Conservation (phyloP, 805 yeast genomes). For the Wickerhamiella siamensis region DNA sequence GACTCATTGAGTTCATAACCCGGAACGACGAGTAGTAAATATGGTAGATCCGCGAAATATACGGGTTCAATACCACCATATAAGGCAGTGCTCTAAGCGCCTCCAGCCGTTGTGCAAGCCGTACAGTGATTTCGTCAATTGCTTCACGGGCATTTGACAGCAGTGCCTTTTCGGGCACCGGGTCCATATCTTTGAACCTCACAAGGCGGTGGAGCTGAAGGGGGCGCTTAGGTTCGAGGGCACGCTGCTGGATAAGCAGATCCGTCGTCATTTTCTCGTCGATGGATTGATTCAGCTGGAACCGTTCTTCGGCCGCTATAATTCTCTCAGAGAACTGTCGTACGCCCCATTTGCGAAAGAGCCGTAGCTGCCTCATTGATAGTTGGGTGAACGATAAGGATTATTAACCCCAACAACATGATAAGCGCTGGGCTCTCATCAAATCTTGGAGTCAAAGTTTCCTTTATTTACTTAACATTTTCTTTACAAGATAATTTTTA, state of each 20-base stretch:
- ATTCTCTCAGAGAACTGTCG: no score
- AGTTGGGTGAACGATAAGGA: no score
- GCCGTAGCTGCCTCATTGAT: no score
- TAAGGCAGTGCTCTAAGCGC: slow-evolving; percentile 69
- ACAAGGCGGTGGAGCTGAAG: slow-evolving; percentile 17
- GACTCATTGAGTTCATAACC: slow-evolving; percentile 30
- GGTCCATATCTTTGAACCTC: slow-evolving; percentile 4
- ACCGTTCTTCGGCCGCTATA: slow-evolving; percentile 25
- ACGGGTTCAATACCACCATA: slow-evolving; percentile 73
- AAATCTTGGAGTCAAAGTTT: no score
- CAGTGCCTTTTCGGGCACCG: slow-evolving; percentile 16
- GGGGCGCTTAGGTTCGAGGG: slow-evolving; percentile 11
- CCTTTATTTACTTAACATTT: no score
- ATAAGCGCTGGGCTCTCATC: no score
- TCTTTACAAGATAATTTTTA: no score
- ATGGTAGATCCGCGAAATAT: slow-evolving; percentile 62
- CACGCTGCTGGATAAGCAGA: slow-evolving; percentile 14
- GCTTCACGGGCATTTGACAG: slow-evolving; percentile 22
- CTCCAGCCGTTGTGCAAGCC: slow-evolving; percentile 52
- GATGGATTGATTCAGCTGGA: slow-evolving; percentile 3
- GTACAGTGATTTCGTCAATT: slow-evolving; percentile 16
- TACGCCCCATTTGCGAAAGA: no score
- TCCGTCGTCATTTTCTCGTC: slow-evolving; percentile 13
- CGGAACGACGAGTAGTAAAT: slow-evolving; percentile 58
- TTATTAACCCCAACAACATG: no score